Evolutionary conservation across 2,329 filamentous ascomycete species (phyloP).

Genomic region (Trichoderma harzianum): DNA sequence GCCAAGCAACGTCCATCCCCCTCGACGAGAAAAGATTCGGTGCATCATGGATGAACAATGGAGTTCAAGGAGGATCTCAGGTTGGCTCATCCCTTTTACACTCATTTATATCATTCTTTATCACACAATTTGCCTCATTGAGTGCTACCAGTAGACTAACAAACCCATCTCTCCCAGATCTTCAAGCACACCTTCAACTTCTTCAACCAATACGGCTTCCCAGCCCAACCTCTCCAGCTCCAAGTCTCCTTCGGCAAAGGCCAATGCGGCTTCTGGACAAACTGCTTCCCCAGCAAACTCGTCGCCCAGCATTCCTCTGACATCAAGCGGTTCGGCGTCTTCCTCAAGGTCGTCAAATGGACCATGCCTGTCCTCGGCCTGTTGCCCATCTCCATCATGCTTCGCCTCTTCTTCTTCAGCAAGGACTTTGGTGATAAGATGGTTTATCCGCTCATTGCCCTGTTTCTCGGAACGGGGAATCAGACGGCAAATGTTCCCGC

Average conservation of each 20-base stretch:
- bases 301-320: slow-evolving; percentile 54
- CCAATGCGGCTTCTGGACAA: slow-evolving; percentile 59
- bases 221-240: slow-evolving; percentile 55
- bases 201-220: slow-evolving; percentile 55
- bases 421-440: slow-evolving; percentile 69
- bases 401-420: slow-evolving; percentile 66
- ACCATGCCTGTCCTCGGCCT: slow-evolving; percentile 59
- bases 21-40: slow-evolving; percentile 55
- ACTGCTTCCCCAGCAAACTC: slow-evolving; percentile 59
- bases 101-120: not conserved
- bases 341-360: slow-evolving; percentile 56
- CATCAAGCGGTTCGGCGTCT: slow-evolving; percentile 52
- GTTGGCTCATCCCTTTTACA: slow-evolving; percentile 20
- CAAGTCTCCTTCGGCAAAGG: slow-evolving; percentile 63
- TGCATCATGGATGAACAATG: slow-evolving; percentile 60
- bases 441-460: slow-evolving; percentile 66
- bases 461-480: slow-evolving; percentile 73
- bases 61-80: slow-evolving; percentile 57
- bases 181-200: slow-evolving; percentile 67
- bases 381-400: slow-evolving; percentile 60
- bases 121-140: not conserved
- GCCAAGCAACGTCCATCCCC: slow-evolving; percentile 58
- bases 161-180: slow-evolving; percentile 40
- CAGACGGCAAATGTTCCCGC: slow-evolving; percentile 68
- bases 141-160: not conserved